Percentiles rank a stretch among this genome's conserved stretches.
These are phyloP conservation scores for Dactylellina parvicollis DNA, from an alignment of 2,329 filamentous ascomycete species.

Conservation along the genomic window DNA sequence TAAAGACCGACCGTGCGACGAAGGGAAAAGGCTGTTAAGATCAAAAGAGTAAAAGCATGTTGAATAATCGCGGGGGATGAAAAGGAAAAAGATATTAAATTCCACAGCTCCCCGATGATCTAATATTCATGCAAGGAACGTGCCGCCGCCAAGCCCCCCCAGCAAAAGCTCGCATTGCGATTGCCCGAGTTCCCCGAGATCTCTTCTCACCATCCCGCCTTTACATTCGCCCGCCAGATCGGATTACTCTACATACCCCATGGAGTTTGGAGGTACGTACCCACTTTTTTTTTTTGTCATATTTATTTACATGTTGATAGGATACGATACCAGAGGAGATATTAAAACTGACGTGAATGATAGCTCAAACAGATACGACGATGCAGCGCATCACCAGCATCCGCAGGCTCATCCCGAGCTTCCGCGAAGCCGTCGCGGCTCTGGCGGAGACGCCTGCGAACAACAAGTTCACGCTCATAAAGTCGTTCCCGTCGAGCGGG, in stretches of 20 bases:
- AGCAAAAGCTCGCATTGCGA: constrained; percentile 14
- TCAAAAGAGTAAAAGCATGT: background rate
- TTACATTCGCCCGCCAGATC: constrained; percentile 13
- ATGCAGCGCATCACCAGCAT: constrained; percentile 22
- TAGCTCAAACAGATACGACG: background rate
- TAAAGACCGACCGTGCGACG: background rate
- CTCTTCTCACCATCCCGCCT: too few relatives aligned
- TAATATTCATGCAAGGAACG: background rate
- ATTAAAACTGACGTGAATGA: too few relatives aligned
- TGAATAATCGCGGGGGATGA: background rate
- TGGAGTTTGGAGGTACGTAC: too few relatives aligned
- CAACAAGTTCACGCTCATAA: constrained; percentile 5
- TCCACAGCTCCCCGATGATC: background rate
- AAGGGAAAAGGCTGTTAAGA: background rate
- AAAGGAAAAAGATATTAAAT: too few relatives aligned
- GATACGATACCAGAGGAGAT: too few relatives aligned
- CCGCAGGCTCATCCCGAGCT: constrained; percentile 28
- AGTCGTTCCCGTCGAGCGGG: constrained; percentile 15
- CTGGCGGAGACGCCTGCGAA: background rate
- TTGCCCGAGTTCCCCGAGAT: constrained; percentile 40
- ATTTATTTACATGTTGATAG: too few relatives aligned
- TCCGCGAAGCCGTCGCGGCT: constrained; percentile 17
- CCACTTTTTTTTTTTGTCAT: too few relatives aligned
- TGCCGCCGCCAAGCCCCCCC: too few relatives aligned
- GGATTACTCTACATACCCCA: background rate